Conservation (phyloP, 164 flowering plant species). For the Chloranthus sessilifolius region DNA sequence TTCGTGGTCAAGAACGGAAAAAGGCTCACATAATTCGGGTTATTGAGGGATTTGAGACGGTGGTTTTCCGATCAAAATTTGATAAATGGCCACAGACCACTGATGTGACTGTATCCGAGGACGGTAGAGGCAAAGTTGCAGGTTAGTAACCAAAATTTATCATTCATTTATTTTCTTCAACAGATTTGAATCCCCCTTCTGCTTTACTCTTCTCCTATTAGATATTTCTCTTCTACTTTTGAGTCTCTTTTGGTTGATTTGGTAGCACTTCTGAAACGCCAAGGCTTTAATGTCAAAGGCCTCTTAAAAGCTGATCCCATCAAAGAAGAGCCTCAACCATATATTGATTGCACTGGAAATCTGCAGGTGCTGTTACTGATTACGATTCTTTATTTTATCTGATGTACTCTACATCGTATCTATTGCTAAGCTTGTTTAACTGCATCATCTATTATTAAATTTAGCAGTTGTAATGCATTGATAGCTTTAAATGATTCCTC, state of each 20-base stretch:
- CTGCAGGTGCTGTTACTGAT: slow-evolving; percentile 57
- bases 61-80: slow-evolving; percentile 74
- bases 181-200: not conserved
- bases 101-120: slow-evolving; percentile 75
- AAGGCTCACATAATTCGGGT: slow-evolving; percentile 72
- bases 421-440: not conserved
- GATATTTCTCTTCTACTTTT: not conserved
- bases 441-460: no score
- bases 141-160: slow-evolving; percentile 44
- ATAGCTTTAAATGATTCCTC: no score
- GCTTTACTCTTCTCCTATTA: not conserved
- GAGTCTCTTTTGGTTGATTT: slow-evolving; percentile 7
- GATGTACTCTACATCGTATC: not conserved
- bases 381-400: not conserved
- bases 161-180: not conserved
- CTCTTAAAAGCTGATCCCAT: slow-evolving; percentile 83
- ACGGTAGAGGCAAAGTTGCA: slow-evolving; percentile 98
- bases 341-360: slow-evolving; percentile 93
- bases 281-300: slow-evolving; percentile 95
- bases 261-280: slow-evolving; percentile 86
- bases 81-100: slow-evolving; percentile 77
- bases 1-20: slow-evolving; percentile 49
- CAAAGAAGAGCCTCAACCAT: slow-evolving; percentile 87
- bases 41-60: slow-evolving; percentile 98
- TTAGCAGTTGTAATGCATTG: no score